phyloP scores from a whole-genome alignment of 495 filamentous ascomycete genomes.

The Penicillium herquei region DNA sequence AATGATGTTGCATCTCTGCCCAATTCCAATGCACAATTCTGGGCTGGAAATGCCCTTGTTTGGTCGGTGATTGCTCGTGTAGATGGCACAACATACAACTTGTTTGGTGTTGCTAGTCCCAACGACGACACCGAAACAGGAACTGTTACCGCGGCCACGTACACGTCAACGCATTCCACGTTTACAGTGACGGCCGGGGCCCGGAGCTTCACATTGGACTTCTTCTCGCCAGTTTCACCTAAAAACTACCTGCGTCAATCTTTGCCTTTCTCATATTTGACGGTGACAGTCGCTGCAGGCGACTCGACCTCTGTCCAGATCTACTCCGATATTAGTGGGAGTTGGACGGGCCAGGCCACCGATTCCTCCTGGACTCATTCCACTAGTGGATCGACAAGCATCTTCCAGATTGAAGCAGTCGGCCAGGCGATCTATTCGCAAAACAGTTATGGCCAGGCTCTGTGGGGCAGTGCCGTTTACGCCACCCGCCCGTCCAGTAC shows the following conservation, averaged over 20 bases:
- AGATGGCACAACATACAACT: constrained; percentile 39
- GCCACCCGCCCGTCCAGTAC: constrained; percentile 26
- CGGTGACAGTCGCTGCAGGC: constrained; percentile 50
- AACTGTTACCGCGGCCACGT: constrained; percentile 32
- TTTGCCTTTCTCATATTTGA: constrained; percentile 76
- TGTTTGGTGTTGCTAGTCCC: constrained; percentile 38
- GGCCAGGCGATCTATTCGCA: constrained; percentile 28
- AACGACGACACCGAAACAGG: constrained; percentile 24
- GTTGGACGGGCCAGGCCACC: constrained; percentile 39
- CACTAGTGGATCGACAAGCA: constrained; percentile 21
- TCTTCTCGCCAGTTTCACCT: constrained; percentile 79
- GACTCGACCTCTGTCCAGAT: constrained; percentile 35
- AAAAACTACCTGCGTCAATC: constrained; percentile 75
- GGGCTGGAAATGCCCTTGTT: constrained; percentile 40
- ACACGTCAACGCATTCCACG: constrained; percentile 40
- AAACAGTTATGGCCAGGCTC: constrained; percentile 30
- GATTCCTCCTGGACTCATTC: constrained; percentile 26
- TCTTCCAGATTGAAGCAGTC: constrained; percentile 29
- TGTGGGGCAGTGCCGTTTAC: constrained; percentile 44
- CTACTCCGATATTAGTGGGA: constrained; percentile 42
- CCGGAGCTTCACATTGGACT: constrained; percentile 43
- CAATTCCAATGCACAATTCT: constrained; percentile 41
- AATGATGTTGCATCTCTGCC: constrained; percentile 30
- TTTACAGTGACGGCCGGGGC: constrained; percentile 37
- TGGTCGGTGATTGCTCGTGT: constrained; percentile 45